These are phyloP conservation scores for Epipyxis sp. DNA, from an alignment of 108 stramenopile genomes.

Conservation along the genomic window DNA sequence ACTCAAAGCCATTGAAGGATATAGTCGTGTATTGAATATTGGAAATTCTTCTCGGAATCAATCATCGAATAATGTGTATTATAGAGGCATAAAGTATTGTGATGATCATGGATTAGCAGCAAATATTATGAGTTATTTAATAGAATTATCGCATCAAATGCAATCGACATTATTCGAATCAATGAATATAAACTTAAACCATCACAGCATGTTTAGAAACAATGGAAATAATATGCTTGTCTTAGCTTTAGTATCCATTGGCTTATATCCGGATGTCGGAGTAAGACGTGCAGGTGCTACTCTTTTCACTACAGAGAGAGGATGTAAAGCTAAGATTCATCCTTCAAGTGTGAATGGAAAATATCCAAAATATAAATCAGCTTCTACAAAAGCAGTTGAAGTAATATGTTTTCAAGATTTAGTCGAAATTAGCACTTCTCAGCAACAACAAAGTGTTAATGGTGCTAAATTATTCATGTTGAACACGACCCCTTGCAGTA, in stretches of 20 bases:
- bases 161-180: not conserved
- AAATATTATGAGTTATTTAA: not conserved
- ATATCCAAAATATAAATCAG: not conserved
- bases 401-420: not conserved
- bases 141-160: not conserved
- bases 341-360: constrained; percentile 14
- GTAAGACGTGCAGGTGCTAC: not conserved
- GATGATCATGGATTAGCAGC: not conserved
- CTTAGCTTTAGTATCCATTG: not conserved
- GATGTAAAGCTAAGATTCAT: constrained; percentile 16
- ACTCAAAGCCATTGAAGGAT: not conserved
- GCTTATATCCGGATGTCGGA: not conserved
- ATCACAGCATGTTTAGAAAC: not conserved
- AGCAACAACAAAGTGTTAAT: not conserved
- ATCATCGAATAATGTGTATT: too few relatives aligned
- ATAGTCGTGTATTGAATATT: not conserved
- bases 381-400: not conserved
- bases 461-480: not conserved
- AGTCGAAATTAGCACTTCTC: not conserved
- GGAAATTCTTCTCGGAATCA: not conserved
- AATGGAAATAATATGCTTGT: not conserved
- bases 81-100: too few relatives aligned
- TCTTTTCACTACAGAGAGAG: constrained; percentile 13
- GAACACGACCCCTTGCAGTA: not conserved
- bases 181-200: not conserved